These are phyloP conservation scores for Yamadazyma buinensis DNA, from an alignment of 1,139 yeast genomes.

Conservation along the genomic window DNA sequence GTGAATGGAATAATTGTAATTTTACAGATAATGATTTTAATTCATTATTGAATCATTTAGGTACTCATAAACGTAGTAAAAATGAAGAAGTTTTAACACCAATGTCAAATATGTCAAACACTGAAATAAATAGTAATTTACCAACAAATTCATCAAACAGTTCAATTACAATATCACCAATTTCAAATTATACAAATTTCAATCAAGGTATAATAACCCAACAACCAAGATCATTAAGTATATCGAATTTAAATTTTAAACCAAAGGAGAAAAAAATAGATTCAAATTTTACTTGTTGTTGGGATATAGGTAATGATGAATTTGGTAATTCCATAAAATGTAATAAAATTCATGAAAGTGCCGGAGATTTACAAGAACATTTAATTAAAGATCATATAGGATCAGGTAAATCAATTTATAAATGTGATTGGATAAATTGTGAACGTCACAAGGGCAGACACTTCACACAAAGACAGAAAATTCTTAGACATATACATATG, in stretches of 20 bases:
- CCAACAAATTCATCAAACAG: neutral
- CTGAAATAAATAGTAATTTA: neutral
- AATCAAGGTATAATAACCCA: no score
- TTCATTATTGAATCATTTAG: slow-evolving; percentile 57
- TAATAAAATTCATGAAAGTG: slow-evolving; percentile 39
- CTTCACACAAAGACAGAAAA: slow-evolving; percentile 81
- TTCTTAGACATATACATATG: slow-evolving; percentile 78
- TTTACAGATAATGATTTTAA: slow-evolving; percentile 50
- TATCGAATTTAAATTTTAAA: slow-evolving; percentile 32
- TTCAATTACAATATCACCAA: neutral
- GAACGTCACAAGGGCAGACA: slow-evolving; percentile 55
- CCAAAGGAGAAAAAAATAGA: slow-evolving; percentile 20
- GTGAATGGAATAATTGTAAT: slow-evolving; percentile 75
- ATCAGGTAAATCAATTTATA: slow-evolving; percentile 65
- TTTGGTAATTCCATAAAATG: slow-evolving; percentile 44
- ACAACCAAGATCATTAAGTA: no score
- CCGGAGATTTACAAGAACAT: slow-evolving; percentile 69
- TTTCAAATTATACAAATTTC: neutral
- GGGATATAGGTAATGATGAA: slow-evolving; percentile 37
- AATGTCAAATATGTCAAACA: slow-evolving; percentile 6
- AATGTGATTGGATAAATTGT: slow-evolving; percentile 79
- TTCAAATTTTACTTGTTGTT: slow-evolving; percentile 36
- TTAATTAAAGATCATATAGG: slow-evolving; percentile 65
- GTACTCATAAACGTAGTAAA: slow-evolving; percentile 37
- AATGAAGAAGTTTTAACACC: slow-evolving; percentile 13